Evolutionary conservation across 345 rosid species (phyloP).

Genomic region (Erucastrum elatum): DNA sequence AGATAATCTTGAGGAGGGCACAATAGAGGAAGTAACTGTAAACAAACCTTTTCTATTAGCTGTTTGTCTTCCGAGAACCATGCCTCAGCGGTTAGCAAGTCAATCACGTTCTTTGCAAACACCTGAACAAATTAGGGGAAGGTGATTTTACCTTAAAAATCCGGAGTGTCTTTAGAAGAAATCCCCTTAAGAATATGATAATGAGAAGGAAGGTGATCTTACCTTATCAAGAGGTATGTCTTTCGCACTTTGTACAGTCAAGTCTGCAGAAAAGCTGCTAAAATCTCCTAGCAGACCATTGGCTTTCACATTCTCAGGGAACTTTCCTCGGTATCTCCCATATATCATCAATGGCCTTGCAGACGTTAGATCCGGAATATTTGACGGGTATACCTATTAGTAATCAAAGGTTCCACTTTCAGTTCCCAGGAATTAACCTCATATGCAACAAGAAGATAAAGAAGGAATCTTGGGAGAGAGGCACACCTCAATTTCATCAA

Average conservation of each 20-base stretch:
- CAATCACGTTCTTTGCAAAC: constrained; percentile 70
- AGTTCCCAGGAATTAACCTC: not conserved
- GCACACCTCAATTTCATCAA: constrained; percentile 75
- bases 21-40: not conserved
- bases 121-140: constrained; percentile 43
- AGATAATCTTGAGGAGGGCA: not conserved
- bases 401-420: constrained; percentile 23
- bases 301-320: constrained; percentile 56
- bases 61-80: constrained; percentile 74
- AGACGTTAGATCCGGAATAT: constrained; percentile 67
- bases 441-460: constrained; percentile 4
- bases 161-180: not conserved
- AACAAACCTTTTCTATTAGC: constrained; percentile 73
- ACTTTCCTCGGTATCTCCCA: constrained; percentile 69
- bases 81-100: constrained; percentile 77
- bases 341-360: constrained; percentile 51
- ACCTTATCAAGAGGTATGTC: constrained; percentile 67
- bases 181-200: not conserved
- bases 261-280: constrained; percentile 51
- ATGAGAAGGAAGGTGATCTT: constrained; percentile 20
- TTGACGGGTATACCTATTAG: constrained; percentile 60
- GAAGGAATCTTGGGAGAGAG: constrained; percentile 18
- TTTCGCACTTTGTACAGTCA: constrained; percentile 55
- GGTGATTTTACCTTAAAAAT: not conserved
- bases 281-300: constrained; percentile 61